Percentiles rank a stretch among this genome's conserved stretches.
These are phyloP conservation scores for Ustulina deusta DNA, from an alignment of 2,329 filamentous ascomycete species.

Conservation along the genomic window DNA sequence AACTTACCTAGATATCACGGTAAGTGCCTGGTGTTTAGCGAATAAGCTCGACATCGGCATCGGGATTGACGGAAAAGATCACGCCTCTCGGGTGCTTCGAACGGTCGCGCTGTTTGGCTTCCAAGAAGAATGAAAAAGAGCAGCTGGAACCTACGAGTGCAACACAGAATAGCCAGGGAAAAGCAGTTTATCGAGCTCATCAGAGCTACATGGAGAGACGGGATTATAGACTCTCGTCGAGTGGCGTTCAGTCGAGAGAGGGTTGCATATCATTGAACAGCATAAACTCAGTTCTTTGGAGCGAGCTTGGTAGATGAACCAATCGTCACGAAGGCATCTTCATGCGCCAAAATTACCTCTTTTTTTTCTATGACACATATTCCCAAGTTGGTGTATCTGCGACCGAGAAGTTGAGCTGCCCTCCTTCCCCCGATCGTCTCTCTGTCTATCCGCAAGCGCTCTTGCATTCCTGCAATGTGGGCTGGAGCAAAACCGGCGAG, in stretches of 20 bases:
- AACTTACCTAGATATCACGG: no score
- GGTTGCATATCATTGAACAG: no score
- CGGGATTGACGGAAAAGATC: not conserved
- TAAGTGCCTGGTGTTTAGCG: not conserved
- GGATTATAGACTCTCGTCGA: not conserved
- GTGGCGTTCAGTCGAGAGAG: not conserved
- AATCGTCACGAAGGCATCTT: not conserved
- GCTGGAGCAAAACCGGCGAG: slow-evolving; percentile 39
- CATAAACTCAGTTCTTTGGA: no score
- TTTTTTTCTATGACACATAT: not conserved
- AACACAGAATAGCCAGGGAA: no score
- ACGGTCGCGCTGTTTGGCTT: not conserved
- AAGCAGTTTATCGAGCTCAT: not conserved
- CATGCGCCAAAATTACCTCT: not conserved
- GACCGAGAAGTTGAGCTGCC: no score
- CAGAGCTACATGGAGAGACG: not conserved
- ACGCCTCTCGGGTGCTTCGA: not conserved
- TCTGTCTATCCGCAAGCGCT: slow-evolving; percentile 37
- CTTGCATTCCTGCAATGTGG: slow-evolving; percentile 42
- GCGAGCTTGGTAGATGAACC: no score
- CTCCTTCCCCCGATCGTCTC: no score
- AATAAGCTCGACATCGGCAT: not conserved
- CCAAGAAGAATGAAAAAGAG: not conserved
- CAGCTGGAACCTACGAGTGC: not conserved
- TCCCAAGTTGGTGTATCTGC: not conserved